Evolutionary conservation across 2,329 filamentous ascomycete species (phyloP).

Genomic region (Aspergillus udagawae): DNA sequence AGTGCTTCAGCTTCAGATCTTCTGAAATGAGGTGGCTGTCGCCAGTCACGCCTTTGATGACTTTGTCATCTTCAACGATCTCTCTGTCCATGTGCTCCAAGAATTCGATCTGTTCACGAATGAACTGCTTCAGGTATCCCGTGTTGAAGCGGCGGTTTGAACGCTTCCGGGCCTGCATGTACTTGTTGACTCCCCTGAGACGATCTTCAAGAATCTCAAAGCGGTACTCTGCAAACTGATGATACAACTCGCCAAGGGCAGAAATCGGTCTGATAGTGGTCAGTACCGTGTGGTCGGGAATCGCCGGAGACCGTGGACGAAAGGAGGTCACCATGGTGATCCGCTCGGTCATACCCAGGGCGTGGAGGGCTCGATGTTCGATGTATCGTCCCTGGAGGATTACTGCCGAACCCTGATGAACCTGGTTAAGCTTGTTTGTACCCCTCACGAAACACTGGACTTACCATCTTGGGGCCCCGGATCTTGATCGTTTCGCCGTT

Average conservation of each 20-base stretch:
- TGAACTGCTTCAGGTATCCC: conserved; percentile 24
- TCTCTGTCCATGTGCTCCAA: conserved; percentile 39
- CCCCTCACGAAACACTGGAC: conserved; percentile 12
- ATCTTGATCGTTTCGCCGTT: conserved; percentile 55
- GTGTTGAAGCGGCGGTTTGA: conserved; percentile 31
- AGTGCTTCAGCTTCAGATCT: conserved; percentile 28
- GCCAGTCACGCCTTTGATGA: conserved; percentile 33
- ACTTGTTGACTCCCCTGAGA: conserved; percentile 27
- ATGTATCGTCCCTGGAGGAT: conserved; percentile 67
- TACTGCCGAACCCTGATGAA: conserved; percentile 55
- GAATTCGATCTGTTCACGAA: conserved; percentile 22
- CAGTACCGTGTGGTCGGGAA: conserved; percentile 59
- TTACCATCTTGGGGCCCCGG: conserved; percentile 57
- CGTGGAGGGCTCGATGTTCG: conserved; percentile 59
- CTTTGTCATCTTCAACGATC: conserved; percentile 39
- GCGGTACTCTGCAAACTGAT: conserved; percentile 59
- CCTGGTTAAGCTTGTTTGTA: conserved; percentile 1
- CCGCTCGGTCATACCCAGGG: conserved; percentile 56
- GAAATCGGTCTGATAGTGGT: conserved; percentile 58
- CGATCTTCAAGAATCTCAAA: conserved; percentile 61
- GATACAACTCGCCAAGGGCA: conserved; percentile 55
- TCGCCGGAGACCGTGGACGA: conserved; percentile 52
- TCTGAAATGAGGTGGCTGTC: conserved; percentile 35
- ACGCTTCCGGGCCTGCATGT: conserved; percentile 29
- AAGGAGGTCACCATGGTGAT: conserved; percentile 66